Conservation (phyloP, 208 protist species). For the Crithidia bombi region DNA sequence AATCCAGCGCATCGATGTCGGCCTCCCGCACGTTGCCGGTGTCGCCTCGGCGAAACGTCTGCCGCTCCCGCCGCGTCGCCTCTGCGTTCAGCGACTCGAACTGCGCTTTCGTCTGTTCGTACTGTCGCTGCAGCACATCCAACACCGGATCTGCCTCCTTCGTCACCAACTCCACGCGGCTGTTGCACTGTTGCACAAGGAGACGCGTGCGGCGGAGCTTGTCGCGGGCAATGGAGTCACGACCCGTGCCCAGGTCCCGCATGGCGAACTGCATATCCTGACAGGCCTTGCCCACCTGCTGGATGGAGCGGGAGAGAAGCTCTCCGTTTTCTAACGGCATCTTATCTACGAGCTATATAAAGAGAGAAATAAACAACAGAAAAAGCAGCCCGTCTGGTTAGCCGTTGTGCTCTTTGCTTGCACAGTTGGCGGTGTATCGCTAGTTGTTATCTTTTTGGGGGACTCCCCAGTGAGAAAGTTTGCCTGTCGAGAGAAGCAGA, state of each 20-base stretch:
- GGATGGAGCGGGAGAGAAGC: conserved; percentile 47
- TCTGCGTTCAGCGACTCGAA: conserved; percentile 61
- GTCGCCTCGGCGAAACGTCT: conserved; percentile 53
- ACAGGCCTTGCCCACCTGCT: conserved; percentile 59
- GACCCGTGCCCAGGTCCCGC: conserved; percentile 56
- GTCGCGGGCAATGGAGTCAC: conserved; percentile 65
- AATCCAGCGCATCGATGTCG: conserved; percentile 26
- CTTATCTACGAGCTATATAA: not conserved
- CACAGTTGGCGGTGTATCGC: too few relatives aligned
- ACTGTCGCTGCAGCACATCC: conserved; percentile 43
- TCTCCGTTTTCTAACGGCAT: conserved; percentile 75
- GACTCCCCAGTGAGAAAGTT: too few relatives aligned
- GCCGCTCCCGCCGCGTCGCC: conserved; percentile 54
- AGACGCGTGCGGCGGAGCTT: conserved; percentile 51
- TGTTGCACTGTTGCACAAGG: conserved; percentile 55
- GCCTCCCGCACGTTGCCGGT: conserved; percentile 6
- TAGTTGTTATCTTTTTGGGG: too few relatives aligned
- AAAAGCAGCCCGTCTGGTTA: too few relatives aligned
- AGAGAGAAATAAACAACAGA: conserved; percentile 1
- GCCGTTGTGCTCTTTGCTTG: too few relatives aligned
- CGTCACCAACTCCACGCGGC: conserved; percentile 33
- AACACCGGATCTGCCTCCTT: conserved; percentile 31
- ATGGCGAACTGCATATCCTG: conserved; percentile 54
- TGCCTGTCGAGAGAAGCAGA: too few relatives aligned
- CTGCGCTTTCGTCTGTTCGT: conserved; percentile 34